Percentiles rank a stretch among this genome's conserved stretches.
Conservation (phyloP, 1,284 basidiomycete species). For the Boletus semigastroideus region DNA sequence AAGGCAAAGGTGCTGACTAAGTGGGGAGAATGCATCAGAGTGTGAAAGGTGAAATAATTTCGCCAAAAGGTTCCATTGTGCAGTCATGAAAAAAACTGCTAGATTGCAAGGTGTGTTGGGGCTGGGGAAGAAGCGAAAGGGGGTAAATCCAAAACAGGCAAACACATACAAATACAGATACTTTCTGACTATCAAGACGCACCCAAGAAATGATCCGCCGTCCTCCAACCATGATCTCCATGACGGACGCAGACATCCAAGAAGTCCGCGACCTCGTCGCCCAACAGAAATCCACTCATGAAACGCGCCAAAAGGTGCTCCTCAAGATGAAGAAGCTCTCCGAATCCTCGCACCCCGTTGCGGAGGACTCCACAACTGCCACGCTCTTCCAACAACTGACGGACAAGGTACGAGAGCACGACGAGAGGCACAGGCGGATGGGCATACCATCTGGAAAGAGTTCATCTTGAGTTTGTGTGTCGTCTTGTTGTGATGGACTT, state of each 20-base stretch:
- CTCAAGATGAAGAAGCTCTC: slow-evolving; percentile 45
- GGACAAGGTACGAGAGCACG: slow-evolving; percentile 30
- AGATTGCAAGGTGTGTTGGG: no score
- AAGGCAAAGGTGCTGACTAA: no score
- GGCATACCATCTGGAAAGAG: slow-evolving; percentile 40
- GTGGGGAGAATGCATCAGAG: no score
- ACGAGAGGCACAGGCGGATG: slow-evolving; percentile 39
- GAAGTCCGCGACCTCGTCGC: slow-evolving; percentile 63
- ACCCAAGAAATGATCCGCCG: slow-evolving; percentile 63
- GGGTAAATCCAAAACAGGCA: no score
- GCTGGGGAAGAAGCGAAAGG: no score
- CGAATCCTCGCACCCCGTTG: slow-evolving; percentile 39
- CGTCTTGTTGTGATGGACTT: background rate
- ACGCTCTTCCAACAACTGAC: slow-evolving; percentile 42
- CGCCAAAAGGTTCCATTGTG: no score
- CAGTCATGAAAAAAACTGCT: no score
- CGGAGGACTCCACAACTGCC: slow-evolving; percentile 32
- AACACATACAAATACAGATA: no score
- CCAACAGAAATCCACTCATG: slow-evolving; percentile 50
- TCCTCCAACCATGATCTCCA: slow-evolving; percentile 68
- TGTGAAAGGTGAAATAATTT: no score
- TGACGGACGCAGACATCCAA: slow-evolving; percentile 73
- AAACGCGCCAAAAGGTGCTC: slow-evolving; percentile 40
- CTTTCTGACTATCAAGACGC: no score
- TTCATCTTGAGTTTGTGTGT: slow-evolving; percentile 11